Conservation (phyloP, 345 rosid species). For the Eucalyptus guilfoylei region DNA sequence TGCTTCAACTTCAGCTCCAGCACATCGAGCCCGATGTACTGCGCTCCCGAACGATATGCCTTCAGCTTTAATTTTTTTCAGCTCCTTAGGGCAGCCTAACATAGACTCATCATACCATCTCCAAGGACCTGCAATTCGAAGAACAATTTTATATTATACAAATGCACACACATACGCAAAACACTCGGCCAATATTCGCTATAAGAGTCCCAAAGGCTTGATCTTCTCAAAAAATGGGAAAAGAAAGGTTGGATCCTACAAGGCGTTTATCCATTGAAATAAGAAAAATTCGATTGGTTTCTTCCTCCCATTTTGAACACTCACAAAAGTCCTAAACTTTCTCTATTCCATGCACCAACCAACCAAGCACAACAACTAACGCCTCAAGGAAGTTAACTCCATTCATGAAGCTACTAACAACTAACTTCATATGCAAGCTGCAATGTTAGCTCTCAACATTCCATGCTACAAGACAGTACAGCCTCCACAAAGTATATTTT, state of each 20-base stretch:
- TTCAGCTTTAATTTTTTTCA: slow-evolving; percentile 63
- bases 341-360: neutral
- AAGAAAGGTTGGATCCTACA: neutral
- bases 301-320: neutral
- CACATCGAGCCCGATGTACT: slow-evolving; percentile 73
- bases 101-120: slow-evolving; percentile 98
- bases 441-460: neutral
- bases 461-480: neutral
- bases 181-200: neutral
- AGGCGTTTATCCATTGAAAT: neutral
- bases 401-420: neutral
- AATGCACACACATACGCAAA: neutral
- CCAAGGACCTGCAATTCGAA: slow-evolving; percentile 65
- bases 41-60: slow-evolving; percentile 86
- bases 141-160: neutral
- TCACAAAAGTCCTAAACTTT: neutral
- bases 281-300: neutral
- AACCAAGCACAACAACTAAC: neutral
- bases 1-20: slow-evolving; percentile 88
- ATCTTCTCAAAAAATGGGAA: neutral
- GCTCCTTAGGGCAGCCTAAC: slow-evolving; percentile 85
- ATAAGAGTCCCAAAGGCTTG: neutral
- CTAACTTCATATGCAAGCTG: neutral
- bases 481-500: neutral
- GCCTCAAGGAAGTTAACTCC: neutral